phyloP scores from a whole-genome alignment of 345 rosid genomes.

The Carallia pectinifolia region DNA sequence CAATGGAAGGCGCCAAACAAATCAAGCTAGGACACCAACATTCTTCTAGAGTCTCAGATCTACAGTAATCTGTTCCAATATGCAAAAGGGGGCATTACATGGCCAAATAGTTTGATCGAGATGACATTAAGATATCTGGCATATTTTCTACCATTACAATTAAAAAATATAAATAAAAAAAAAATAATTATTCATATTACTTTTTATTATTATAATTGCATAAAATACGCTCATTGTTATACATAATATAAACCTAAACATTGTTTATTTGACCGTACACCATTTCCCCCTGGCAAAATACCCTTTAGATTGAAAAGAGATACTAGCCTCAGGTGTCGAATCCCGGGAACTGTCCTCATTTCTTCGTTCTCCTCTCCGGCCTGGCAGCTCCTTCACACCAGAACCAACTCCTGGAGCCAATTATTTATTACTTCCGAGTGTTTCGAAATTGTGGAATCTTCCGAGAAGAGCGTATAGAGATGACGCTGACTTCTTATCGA shows the following conservation, averaged over 20 bases:
- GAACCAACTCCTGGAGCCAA: slow-evolving; percentile 8
- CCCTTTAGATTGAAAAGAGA: not conserved
- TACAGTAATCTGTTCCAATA: not conserved
- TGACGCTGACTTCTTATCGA: not conserved
- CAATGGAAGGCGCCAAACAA: slow-evolving; percentile 7
- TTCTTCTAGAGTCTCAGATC: not conserved
- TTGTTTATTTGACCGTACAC: no score
- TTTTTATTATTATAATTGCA: no score
- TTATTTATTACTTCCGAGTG: rapidly evolving
- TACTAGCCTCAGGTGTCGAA: rapidly evolving
- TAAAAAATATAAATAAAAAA: no score
- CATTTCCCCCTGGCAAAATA: no score
- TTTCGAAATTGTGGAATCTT: slow-evolving; percentile 15
- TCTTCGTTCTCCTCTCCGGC: not conserved
- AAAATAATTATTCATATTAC: no score
- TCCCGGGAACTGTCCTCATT: not conserved
- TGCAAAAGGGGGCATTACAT: no score
- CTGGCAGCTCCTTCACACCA: not conserved
- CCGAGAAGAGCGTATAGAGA: not conserved
- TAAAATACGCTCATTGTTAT: no score
- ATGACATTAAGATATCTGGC: no score
- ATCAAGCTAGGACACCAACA: not conserved
- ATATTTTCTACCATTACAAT: no score
- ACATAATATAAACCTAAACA: no score
- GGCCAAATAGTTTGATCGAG: no score